Percentiles rank a stretch among this genome's conserved stretches.
Conservation (phyloP, 2,329 filamentous ascomycete species). For the Didymella keratinophila region DNA sequence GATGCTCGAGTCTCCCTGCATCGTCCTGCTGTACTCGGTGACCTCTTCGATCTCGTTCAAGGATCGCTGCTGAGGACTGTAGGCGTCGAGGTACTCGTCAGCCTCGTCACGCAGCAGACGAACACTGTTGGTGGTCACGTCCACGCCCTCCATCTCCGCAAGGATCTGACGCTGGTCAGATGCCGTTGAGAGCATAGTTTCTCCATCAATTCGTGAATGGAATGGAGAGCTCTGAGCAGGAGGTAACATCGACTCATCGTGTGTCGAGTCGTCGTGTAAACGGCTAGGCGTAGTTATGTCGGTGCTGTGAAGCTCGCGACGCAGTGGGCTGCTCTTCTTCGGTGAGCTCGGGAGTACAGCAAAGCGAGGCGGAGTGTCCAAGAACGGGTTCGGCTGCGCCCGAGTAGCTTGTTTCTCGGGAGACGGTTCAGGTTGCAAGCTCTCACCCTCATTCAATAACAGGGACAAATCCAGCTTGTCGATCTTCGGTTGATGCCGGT, state of each 20-base stretch:
- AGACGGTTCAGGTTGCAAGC: slow-evolving; percentile 42
- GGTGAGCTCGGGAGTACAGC: slow-evolving; percentile 37
- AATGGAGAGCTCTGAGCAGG: slow-evolving; percentile 46
- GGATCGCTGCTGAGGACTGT: slow-evolving; percentile 43
- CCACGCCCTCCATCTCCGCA: slow-evolving; percentile 41
- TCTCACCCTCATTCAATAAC: slow-evolving; percentile 43
- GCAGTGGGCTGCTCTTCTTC: slow-evolving; percentile 47
- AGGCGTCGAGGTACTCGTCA: slow-evolving; percentile 45
- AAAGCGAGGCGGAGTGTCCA: slow-evolving; percentile 44
- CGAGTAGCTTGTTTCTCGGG: slow-evolving; percentile 27
- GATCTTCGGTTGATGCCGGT: slow-evolving; percentile 32
- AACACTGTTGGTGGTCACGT: slow-evolving; percentile 37
- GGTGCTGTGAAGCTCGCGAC: slow-evolving; percentile 39
- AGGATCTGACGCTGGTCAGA: slow-evolving; percentile 45
- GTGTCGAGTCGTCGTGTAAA: slow-evolving; percentile 38
- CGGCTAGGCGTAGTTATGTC: slow-evolving; percentile 36
- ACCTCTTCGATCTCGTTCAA: slow-evolving; percentile 46
- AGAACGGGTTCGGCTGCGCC: slow-evolving; percentile 40
- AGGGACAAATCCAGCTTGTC: slow-evolving; percentile 44
- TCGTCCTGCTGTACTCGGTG: slow-evolving; percentile 43
- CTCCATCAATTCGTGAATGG: slow-evolving; percentile 39
- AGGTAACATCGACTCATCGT: slow-evolving; percentile 44
- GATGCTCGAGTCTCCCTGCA: slow-evolving; percentile 27
- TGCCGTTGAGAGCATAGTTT: slow-evolving; percentile 35
- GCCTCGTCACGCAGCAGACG: slow-evolving; percentile 44